Base-by-base conservation (phyloP, 1,284 basidiomycete genomes). In the Entoloma clypeatum region DNA sequence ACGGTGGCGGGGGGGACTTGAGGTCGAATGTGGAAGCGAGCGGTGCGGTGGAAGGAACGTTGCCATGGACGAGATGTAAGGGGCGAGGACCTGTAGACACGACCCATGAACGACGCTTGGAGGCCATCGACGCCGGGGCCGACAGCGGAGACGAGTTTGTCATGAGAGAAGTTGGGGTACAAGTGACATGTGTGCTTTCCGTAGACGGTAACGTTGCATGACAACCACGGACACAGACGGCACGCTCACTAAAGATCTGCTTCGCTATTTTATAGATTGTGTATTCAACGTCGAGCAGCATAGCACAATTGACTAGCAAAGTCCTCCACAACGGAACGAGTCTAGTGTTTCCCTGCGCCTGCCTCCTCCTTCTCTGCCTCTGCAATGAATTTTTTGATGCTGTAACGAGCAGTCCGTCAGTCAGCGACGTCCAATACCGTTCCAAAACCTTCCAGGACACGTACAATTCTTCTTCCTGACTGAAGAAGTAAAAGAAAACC, bases 391-490 rank as follows among this genome's bases (percentile, higher is more conserved):
- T 79, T 77, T 62, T 74, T 71, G 67, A 89, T 86, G 60, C 85
- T 88, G 68, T 69, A 55, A 49, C 68, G 29, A n/a, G n/a, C n/a
- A n/a, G n/a, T 11, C 11, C 17, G 36, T 38, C 18, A 47, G 39
- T 50, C 14, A 36, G 40, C 34, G 36, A 24, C 28, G 14, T 17
- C 8, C 36, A 29, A 30, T 30, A 34, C 30, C 11, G 18, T 35
- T 59, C 53, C 54, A 52, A 60, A 55, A 60, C 53, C 53, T 48
- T 53, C 56, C 51, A 47, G 44, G 48, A 39, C 45, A 79, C 81
- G 63, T 67, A 85, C 84, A 86, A 85, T 51, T 77, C 65, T 58
- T 82, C 81, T 57, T 84, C 81, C 60, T 85, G 81, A 46, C 79
- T 82, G 52, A 14, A 55, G n/a, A 26, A 39, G 19, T 23, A 22